Conservation (phyloP, 345 rosid genomes). For the Eucalyptus coolabah region DNA sequence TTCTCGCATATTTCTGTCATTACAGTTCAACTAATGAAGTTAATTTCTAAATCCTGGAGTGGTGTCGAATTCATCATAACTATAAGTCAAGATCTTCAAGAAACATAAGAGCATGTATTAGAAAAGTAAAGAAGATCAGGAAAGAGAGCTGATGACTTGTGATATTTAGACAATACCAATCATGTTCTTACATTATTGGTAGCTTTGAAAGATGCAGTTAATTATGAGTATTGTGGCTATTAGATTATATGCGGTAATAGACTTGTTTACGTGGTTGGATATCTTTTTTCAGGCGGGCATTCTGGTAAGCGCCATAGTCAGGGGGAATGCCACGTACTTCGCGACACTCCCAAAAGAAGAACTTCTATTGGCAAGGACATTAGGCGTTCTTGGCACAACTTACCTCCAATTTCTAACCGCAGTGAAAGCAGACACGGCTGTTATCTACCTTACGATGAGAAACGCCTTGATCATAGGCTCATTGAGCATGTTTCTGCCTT, state of each 20-base stretch:
- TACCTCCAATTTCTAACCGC: slow-evolving; percentile 3
- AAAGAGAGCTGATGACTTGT: background rate
- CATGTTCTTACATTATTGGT: background rate
- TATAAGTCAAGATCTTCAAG: background rate
- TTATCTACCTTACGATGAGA: background rate
- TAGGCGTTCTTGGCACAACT: background rate
- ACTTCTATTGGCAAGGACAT: background rate
- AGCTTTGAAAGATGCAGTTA: background rate
- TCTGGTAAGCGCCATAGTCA: background rate
- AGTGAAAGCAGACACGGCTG: slow-evolving; percentile 4
- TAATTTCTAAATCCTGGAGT: background rate
- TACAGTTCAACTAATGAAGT: background rate
- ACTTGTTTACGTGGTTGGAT: background rate
- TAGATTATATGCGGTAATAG: background rate
- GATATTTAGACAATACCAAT: background rate
- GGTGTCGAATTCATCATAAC: background rate
- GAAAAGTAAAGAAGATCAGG: background rate
- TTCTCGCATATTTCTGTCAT: background rate
- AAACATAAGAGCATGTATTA: background rate
- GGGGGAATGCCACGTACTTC: background rate
- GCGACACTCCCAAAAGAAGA: background rate
- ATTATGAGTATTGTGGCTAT: background rate
- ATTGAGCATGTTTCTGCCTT: background rate
- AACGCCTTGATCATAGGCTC: background rate
- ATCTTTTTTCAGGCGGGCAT: background rate